These are phyloP conservation scores for Acrocalymma vagum DNA, from an alignment of 2,329 filamentous ascomycete genomes.

Conservation along the genomic window DNA sequence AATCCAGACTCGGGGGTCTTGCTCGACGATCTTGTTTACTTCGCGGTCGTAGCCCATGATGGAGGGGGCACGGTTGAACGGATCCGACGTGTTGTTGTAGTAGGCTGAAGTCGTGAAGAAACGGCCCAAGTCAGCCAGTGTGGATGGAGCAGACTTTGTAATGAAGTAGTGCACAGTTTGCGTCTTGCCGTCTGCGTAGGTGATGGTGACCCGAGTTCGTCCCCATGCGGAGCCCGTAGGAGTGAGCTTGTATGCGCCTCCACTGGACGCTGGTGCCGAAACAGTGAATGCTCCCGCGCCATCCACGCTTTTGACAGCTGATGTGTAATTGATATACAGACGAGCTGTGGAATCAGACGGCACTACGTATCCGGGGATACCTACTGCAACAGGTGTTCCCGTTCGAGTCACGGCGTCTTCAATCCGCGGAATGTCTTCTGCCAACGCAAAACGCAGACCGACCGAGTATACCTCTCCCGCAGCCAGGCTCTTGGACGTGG, in stretches of 20 bases:
- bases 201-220: constrained; percentile 57
- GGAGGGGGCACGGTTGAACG: constrained; percentile 63
- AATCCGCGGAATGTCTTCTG: constrained; percentile 56
- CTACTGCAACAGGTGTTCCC: constrained; percentile 59
- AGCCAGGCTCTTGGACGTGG: constrained; percentile 57
- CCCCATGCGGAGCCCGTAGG: constrained; percentile 59
- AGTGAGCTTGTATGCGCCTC: constrained; percentile 53
- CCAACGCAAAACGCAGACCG: constrained; percentile 62
- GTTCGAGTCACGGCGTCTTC: constrained; percentile 56
- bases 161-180: constrained; percentile 67
- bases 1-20: constrained; percentile 64
- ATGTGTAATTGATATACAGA: constrained; percentile 56
- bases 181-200: constrained; percentile 56
- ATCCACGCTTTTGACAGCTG: constrained; percentile 51
- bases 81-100: constrained; percentile 61
- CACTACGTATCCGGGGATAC: constrained; percentile 65
- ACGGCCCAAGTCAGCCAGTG: constrained; percentile 57
- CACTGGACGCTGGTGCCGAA: constrained; percentile 29
- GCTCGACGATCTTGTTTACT: constrained; percentile 45
- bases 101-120: constrained; percentile 65
- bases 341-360: constrained; percentile 57
- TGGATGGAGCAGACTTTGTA: constrained; percentile 56
- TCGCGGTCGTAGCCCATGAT: constrained; percentile 64
- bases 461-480: constrained; percentile 57
- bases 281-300: constrained; percentile 48